Evolutionary conservation across 2,329 filamentous ascomycete species (phyloP).

Genomic region (Exophiala calicioides): DNA sequence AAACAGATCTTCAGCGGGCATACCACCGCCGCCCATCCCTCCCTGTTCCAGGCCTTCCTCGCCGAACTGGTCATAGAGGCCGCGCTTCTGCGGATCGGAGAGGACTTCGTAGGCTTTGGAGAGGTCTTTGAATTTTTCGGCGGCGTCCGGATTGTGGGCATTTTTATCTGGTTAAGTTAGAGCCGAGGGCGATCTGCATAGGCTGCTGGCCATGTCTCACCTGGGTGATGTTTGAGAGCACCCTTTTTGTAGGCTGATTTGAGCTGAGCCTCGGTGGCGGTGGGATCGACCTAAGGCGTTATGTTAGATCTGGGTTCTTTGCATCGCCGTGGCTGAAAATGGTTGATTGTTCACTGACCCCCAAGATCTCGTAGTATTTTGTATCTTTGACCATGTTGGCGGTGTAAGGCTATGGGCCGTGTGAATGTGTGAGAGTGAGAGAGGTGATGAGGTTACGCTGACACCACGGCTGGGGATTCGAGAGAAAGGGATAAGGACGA

Average conservation of each 20-base stretch:
- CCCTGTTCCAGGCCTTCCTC: constrained; percentile 94
- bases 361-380: constrained; percentile 50
- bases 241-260: constrained; percentile 94
- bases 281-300: constrained; percentile 81
- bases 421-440: too few species aligned
- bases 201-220: constrained; percentile 59
- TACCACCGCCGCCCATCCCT: constrained; percentile 75
- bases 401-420: background rate
- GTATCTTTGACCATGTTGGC: constrained; percentile 54
- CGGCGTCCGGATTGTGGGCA: constrained; percentile 84
- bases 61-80: constrained; percentile 94
- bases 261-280: constrained; percentile 76
- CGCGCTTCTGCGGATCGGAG: constrained; percentile 86
- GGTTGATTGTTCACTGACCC: too few species aligned
- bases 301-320: too few species aligned
- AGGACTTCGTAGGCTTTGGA: constrained; percentile 95
- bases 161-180: constrained; percentile 75
- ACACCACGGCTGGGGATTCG: background rate
- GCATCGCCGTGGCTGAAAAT: too few species aligned
- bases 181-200: background rate
- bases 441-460: background rate
- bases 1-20: constrained; percentile 95
- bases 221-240: constrained; percentile 82
- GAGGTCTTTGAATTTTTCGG: constrained; percentile 98
- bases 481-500: background rate